Percentiles rank a stretch among this genome's conserved stretches.
Conservation (phyloP, 2,329 filamentous ascomycete genomes). For the Stemphylium vesicarium region DNA sequence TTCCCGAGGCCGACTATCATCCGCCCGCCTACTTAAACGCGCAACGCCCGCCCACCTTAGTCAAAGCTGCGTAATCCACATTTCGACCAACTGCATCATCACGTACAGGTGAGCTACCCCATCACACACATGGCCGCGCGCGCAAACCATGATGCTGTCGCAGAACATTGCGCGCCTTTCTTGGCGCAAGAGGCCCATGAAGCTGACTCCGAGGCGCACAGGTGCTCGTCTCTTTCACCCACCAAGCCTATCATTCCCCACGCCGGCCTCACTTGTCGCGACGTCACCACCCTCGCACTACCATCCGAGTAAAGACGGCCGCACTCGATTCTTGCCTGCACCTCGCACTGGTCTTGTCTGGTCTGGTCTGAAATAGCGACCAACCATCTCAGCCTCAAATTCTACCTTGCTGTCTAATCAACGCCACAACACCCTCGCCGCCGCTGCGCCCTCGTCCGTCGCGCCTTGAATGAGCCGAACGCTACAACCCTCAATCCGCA, state of each 20-base stretch:
- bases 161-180: conserved; percentile 11
- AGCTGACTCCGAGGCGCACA: conserved; percentile 19
- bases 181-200: conserved; percentile 8
- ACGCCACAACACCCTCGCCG: conserved; percentile 10
- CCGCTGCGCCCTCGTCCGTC: conserved; percentile 1
- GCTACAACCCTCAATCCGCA: conserved; percentile 45
- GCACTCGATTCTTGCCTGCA: neutral
- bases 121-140: conserved; percentile 2
- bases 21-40: conserved; percentile 17
- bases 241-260: conserved; percentile 6
- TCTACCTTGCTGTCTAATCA: conserved; percentile 14
- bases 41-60: conserved; percentile 23
- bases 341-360: neutral
- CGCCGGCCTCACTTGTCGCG: conserved; percentile 8
- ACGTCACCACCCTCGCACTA: conserved; percentile 13
- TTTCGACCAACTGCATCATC: conserved; percentile 26
- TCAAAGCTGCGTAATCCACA: conserved; percentile 30
- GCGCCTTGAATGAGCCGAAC: conserved; percentile 32
- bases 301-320: neutral
- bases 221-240: conserved; percentile 9
- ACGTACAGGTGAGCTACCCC: conserved; percentile 27
- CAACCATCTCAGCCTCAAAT: neutral
- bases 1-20: conserved; percentile 9
- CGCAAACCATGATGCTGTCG: conserved; percentile 16
- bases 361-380: neutral